Evolutionary conservation across 2,329 filamentous ascomycete genomes (phyloP).

Genomic region (Fusarium sp.): DNA sequence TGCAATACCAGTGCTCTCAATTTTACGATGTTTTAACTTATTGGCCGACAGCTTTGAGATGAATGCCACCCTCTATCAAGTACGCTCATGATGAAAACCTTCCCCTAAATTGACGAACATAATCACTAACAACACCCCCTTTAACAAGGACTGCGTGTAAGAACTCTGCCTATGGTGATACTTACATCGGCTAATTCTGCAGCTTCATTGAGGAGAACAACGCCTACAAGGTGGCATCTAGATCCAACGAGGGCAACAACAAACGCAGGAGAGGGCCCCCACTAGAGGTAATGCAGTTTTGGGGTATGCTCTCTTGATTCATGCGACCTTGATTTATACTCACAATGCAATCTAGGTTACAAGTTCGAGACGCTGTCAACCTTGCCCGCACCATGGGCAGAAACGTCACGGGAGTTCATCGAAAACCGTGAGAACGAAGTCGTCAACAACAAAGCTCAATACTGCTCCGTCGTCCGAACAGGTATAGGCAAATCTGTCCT

Average conservation of each 20-base stretch:
- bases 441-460: constrained; percentile 93
- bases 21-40: constrained; percentile 32
- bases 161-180: constrained; percentile 33
- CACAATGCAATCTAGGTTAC: constrained; percentile 72
- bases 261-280: constrained; percentile 60
- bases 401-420: constrained; percentile 80
- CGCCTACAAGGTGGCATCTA: constrained; percentile 74
- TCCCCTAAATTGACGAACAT: background rate
- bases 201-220: constrained; percentile 97
- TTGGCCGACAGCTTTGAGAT: constrained; percentile 80
- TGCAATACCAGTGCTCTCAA: constrained; percentile 13
- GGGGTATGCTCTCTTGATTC: constrained; percentile 70
- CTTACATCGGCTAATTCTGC: constrained; percentile 5
- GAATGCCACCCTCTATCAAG: constrained; percentile 93
- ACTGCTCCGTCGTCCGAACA: constrained; percentile 93
- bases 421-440: constrained; percentile 77
- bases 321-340: background rate
- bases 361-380: constrained; percentile 94
- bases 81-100: constrained; percentile 61
- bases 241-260: constrained; percentile 64
- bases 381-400: constrained; percentile 79
- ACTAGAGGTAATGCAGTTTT: constrained; percentile 89
- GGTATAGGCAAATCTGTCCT: constrained; percentile 82
- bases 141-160: constrained; percentile 66
- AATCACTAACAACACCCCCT: constrained; percentile 34